Base-by-base conservation (phyloP, 169 alveolate species). In the Pseudocohnilembus persalinus region DNA sequence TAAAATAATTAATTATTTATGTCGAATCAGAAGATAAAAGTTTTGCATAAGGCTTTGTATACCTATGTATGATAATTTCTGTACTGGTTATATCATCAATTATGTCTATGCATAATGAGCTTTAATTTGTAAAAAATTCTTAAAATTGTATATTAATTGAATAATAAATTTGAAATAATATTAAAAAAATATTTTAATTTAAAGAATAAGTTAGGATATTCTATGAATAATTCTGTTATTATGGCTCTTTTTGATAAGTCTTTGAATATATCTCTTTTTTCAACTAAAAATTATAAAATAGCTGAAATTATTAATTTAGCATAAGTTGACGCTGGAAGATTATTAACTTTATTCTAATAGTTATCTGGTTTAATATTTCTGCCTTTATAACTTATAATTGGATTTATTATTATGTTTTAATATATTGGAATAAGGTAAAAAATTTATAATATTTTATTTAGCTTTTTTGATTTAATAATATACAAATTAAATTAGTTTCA, bases 221-320 rank as follows among this genome's bases (percentile, higher is more conserved):
- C 74, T 79, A 72, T 63, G 31, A 74, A 26, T 25, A 73, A 82
- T 25, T 64, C 82, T 6, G 82, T 85, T 25, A 35, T 75, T 26
- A 49, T 85, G 16, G 84, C 76, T 28, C 26, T 85, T n/a, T 32
- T 78, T n/a, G 81, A 73, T 29, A 85, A 85, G 78, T 73, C 86
- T 29, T 29, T 85, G 73, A 85, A 75, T 4, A 73, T 78, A 29
- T 78, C 85, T 29, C 78, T 85, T 16, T 73, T 34, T 31, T 77
- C 82, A 26, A 78, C 72, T 35, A 75, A 79, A 31, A 30, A 79
- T n/a, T 74, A 85, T 34, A 78, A 81, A 33, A 68, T 85, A 80
- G 97, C 96, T 29, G 90, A 91, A 82, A 84, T 95, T 11, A 88
- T 95, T 35, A 95, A 95, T 82, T 85, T 93, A 77, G 80, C 92